Conservation (phyloP, 176 grass and related monocot genomes). For the Hyparrhenia diplandra region DNA sequence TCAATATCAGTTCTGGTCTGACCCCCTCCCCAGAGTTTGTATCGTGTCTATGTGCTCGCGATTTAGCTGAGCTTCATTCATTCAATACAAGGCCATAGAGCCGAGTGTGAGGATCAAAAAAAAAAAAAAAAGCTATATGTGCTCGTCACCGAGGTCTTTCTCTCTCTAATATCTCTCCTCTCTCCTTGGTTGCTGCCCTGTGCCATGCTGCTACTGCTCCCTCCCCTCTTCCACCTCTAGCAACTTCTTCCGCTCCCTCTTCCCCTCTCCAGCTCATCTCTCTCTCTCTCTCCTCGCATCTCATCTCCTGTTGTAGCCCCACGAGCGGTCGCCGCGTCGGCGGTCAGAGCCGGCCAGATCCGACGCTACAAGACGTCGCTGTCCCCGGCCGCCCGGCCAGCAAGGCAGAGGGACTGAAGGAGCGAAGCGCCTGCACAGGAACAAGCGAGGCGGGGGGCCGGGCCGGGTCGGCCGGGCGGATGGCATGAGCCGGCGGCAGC, state of each 20-base stretch:
- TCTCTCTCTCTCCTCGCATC: background rate
- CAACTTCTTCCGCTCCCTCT: conserved; percentile 6
- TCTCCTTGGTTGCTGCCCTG: background rate
- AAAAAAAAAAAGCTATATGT: too few species aligned
- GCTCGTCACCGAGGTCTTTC: background rate
- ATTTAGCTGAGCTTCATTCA: too few species aligned
- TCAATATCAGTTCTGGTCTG: too few species aligned
- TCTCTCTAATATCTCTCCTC: conserved; percentile 2
- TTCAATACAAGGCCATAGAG: too few species aligned
- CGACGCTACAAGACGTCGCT: too few species aligned
- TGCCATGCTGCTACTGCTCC: conserved; percentile 39
- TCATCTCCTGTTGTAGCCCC: background rate
- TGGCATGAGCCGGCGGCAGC: conserved; percentile 51
- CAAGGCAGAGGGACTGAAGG: background rate
- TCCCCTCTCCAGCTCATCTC: background rate
- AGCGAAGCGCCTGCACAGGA: background rate
- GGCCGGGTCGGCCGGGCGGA: conserved; percentile 11
- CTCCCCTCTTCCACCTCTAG: conserved; percentile 14
- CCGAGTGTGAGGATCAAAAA: too few species aligned
- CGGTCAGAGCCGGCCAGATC: background rate
- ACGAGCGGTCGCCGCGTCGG: background rate
- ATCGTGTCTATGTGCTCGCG: too few species aligned
- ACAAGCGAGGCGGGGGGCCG: background rate
- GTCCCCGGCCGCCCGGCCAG: background rate
- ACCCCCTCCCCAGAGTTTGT: too few species aligned